phyloP scores from a whole-genome alignment of 495 filamentous ascomycete species.

The Aspergillus nidulans region DNA sequence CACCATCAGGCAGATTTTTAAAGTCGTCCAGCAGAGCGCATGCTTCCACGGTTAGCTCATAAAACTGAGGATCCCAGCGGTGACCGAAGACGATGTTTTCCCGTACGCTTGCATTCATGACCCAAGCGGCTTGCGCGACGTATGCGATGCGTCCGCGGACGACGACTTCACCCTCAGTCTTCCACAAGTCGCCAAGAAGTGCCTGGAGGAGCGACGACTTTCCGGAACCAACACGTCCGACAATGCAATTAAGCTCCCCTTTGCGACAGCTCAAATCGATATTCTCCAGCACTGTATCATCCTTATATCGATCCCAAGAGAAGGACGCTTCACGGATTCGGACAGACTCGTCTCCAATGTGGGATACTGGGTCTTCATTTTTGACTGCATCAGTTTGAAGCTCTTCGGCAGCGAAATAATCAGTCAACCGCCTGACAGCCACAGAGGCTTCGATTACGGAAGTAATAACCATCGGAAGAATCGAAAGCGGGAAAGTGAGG shows the following conservation, averaged over 20 bases:
- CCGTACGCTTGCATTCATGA: slow-evolving; percentile 95
- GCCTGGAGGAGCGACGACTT: slow-evolving; percentile 90
- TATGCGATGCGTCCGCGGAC: slow-evolving; percentile 82
- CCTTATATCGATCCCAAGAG: slow-evolving; percentile 84
- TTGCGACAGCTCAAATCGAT: slow-evolving; percentile 86
- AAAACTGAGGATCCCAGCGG: slow-evolving; percentile 90
- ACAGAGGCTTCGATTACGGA: slow-evolving; percentile 94
- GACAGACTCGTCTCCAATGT: slow-evolving; percentile 79
- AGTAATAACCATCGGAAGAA: slow-evolving; percentile 97
- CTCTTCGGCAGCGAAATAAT: slow-evolving; percentile 84
- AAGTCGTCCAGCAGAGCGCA: slow-evolving; percentile 93
- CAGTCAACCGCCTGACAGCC: slow-evolving; percentile 79
- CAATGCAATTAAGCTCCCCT: slow-evolving; percentile 86
- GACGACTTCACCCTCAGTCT: slow-evolving; percentile 76
- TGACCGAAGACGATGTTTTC: slow-evolving; percentile 98
- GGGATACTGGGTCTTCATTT: slow-evolving; percentile 59
- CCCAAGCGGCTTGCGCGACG: slow-evolving; percentile 88
- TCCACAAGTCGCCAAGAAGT: slow-evolving; percentile 87
- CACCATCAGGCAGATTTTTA: slow-evolving; percentile 86
- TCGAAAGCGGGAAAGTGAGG: slow-evolving; percentile 89
- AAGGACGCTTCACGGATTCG: slow-evolving; percentile 80
- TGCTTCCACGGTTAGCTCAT: slow-evolving; percentile 88
- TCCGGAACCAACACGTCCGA: slow-evolving; percentile 90
- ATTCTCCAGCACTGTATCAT: slow-evolving; percentile 57
- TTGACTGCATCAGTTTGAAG: slow-evolving; percentile 79